Base-by-base conservation (phyloP, 176 grass and related monocot genomes). In the Zoysia japonica region DNA sequence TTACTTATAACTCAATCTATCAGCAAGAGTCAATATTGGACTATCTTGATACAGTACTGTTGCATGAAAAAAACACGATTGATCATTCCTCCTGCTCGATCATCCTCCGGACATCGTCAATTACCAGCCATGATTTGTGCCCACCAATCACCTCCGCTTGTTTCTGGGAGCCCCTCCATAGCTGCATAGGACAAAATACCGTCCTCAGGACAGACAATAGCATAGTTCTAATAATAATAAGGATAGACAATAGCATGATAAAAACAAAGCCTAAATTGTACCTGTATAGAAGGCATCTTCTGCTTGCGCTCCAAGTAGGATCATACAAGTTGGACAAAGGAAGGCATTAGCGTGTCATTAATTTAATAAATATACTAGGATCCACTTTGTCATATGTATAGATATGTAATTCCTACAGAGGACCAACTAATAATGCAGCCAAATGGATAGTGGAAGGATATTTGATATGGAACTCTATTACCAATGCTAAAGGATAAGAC, bases 221-320 rank as follows among this genome's bases (percentile, higher is more conserved):
- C 54, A 57, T 7, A 7, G 54, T 57, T 17, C 16, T 4, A 6
- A 6, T 4, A 57, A 19, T 1, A 57, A 52, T n/a, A 57, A 97
- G 77, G 82, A 86, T 71, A 79, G 44, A 78, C 38, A 73, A 42
- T 71, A 55, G 19, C 39, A 39, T 20, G 69, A 63, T 36, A 43
- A 67, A 64, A 85, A 82, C 72, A 78, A 81, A 81, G 76, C 67
- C 19, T 53, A 47, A 70, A 50, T 50, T 81, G 76, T 93, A 95
- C 96, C 92, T 95, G 96, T 90, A 99, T 87, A 67, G 88, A 85
- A 48, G 96, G 96, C 92, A 99, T 99, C 84, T 93, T 99, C 96
- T 99, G 90, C 65, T 89, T 35, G 20, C 79, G 81, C 70, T 50
- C 75, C 77, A 12, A 41, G 36, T 67, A 80, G 83, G 72, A 82